Percentiles rank a stretch among this genome's conserved stretches.
Evolutionary conservation across 805 yeast species (phyloP).

Genomic region (Kodamaea hsintzibuensis): DNA sequence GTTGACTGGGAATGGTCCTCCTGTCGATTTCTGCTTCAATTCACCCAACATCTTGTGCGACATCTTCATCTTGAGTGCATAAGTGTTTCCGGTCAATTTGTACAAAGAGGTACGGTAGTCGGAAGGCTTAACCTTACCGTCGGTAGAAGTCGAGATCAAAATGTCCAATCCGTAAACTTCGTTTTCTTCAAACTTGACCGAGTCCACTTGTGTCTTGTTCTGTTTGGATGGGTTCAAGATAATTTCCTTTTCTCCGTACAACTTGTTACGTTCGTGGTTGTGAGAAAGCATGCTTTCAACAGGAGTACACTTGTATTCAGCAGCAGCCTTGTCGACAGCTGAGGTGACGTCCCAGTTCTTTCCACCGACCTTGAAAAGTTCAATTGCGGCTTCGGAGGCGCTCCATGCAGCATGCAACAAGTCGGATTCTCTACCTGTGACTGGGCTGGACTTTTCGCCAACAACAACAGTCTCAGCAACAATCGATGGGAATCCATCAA

Average conservation of each 20-base stretch:
- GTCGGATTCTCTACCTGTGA: constrained; percentile 65
- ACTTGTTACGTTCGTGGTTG: constrained; percentile 64
- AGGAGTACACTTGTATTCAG: constrained; percentile 57
- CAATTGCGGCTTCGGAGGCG: constrained; percentile 78
- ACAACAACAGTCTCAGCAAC: constrained; percentile 69
- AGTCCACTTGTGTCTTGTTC: constrained; percentile 62
- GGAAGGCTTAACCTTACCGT: constrained; percentile 64
- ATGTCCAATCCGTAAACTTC: constrained; percentile 80
- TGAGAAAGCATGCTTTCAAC: constrained; percentile 78
- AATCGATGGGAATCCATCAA: constrained; percentile 73
- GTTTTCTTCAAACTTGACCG: constrained; percentile 67
- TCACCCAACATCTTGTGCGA: constrained; percentile 68
- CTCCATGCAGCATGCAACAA: constrained; percentile 70
- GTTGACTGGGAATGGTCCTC: constrained; percentile 65
- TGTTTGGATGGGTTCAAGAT: constrained; percentile 72
- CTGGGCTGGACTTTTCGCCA: constrained; percentile 44
- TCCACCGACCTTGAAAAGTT: constrained; percentile 64
- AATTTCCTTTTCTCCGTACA: constrained; percentile 75
- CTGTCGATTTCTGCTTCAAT: constrained; percentile 62
- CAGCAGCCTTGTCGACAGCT: constrained; percentile 61
- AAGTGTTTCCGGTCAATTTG: constrained; percentile 69
- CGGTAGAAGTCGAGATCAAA: constrained; percentile 60
- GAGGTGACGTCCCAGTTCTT: constrained; percentile 76
- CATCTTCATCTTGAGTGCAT: constrained; percentile 68
- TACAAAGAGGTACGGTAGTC: constrained; percentile 66